Evolutionary conservation across 2,329 filamentous ascomycete species (phyloP).

Genomic region (Achaetomium macrosporum): DNA sequence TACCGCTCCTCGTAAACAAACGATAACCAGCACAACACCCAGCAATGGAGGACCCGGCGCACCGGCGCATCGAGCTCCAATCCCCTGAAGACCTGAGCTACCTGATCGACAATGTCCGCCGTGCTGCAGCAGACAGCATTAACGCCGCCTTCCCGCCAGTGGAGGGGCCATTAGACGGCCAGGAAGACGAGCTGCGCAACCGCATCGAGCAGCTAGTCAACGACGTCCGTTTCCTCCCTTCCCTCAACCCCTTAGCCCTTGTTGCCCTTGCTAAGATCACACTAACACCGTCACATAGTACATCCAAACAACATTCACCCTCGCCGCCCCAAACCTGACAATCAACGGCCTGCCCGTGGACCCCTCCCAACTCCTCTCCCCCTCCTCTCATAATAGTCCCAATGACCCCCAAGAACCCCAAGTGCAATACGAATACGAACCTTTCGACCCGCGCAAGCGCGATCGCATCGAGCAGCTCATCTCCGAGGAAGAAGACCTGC

Average conservation of each 20-base stretch:
- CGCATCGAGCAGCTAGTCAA: conserved; percentile 56
- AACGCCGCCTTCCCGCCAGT: conserved; percentile 62
- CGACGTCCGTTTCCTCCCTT: conserved; percentile 38
- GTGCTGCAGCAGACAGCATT: conserved; percentile 61
- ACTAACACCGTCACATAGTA: conserved; percentile 39
- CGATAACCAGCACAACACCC: not conserved
- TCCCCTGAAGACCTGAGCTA: conserved; percentile 66
- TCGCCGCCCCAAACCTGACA: conserved; percentile 53
- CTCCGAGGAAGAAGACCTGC: conserved; percentile 56
- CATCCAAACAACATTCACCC: conserved; percentile 54
- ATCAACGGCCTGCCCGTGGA: conserved; percentile 56
- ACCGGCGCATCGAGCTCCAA: conserved; percentile 77
- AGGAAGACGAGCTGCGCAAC: conserved; percentile 51
- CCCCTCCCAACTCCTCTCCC: conserved; percentile 33
- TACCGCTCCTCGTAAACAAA: not conserved
- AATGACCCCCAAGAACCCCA: conserved; percentile 24
- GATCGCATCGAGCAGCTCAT: conserved; percentile 55
- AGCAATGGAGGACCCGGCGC: conserved; percentile 36
- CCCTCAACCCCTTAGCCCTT: not conserved
- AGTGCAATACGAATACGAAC: conserved; percentile 51
- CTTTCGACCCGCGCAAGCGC: conserved; percentile 55
- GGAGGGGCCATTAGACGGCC: conserved; percentile 40
- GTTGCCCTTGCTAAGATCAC: not conserved
- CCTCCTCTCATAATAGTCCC: conserved; percentile 24
- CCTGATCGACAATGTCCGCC: conserved; percentile 63